Evolutionary conservation across 352 stramenopile species (phyloP), one percentile per base, ranked within the genome.

Genomic region (Phytopythium sindhum): DNA sequence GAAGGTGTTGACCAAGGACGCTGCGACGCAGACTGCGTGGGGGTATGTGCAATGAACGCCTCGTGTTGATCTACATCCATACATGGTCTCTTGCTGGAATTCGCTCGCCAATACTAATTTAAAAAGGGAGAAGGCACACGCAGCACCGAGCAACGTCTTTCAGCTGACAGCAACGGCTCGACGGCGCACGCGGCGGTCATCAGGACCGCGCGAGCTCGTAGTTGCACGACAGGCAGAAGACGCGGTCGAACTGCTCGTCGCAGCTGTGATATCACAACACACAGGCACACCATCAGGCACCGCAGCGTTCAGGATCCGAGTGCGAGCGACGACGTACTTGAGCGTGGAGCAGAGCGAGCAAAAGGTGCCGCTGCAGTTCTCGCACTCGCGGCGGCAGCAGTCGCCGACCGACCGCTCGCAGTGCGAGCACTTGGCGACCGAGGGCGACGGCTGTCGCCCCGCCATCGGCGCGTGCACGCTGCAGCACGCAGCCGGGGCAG

Each of bases 311-410:
- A 42, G 21, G 51, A 1, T 37, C 6, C 39, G 2, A 31, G 10
- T 23, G 39, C 61, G 28, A 28, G 8, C 8, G 9, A 31, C 12
- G 17, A 81, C 76, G 60, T 67, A 94, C 77, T 92, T 90, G 65
- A 94, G 80, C 24, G 85, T 94, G 63, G 85, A 90, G 78, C 85
- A 94, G n/a, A 85, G 68, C 41, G 77, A 85, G 71, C 85, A 94
- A 57, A 94, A 94, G 24, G 68, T 60, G 23, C 61, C 62, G 52
- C 62, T 58, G 68, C 85, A 94, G 48, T 65, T 63, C 37, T 81
- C 71, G 62, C 85, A 94, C 45, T 89, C 79, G 44, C 72, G 77
- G 2, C 60, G 45, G 63, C 83, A 94, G 76, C 85, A 92, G 47
- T 65, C 51, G 12, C 80, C 83, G 57, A 90, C 87, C 11, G 31